phyloP scores from a whole-genome alignment of 2,329 filamentous ascomycete genomes.

The Colletotrichum gigasporum region DNA sequence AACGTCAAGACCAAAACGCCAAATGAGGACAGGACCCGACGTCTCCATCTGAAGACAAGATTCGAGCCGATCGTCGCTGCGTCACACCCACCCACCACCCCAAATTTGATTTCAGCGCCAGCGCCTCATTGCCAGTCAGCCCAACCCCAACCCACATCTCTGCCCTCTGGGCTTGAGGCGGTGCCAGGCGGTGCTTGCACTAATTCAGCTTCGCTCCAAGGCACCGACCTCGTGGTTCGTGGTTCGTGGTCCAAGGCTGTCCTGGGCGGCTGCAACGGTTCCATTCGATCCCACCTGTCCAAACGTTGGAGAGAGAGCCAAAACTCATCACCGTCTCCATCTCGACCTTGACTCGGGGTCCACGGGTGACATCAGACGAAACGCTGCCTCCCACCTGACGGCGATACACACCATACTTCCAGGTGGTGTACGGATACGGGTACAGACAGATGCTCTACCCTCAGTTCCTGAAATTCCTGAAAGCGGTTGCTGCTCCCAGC shows the following conservation, averaged over 20 bases:
- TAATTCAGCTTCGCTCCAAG: background rate
- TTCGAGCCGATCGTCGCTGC: background rate
- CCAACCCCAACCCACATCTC: constrained; percentile 10
- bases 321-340: constrained; percentile 10
- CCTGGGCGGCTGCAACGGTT: constrained; percentile 6
- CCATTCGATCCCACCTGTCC: constrained; percentile 8
- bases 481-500: background rate
- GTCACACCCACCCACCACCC: constrained; percentile 4
- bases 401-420: background rate
- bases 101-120: background rate
- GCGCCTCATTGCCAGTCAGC: constrained; percentile 14
- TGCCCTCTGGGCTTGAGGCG: constrained; percentile 15
- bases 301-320: background rate
- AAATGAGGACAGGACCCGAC: too few species aligned
- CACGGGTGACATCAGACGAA: constrained; percentile 29
- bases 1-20: too few species aligned
- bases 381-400: constrained; percentile 8
- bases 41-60: background rate
- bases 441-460: too few species aligned
- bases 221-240: background rate
- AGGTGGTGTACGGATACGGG: too few species aligned
- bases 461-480: too few species aligned
- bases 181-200: constrained; percentile 21
- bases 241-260: background rate
- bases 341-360: background rate